phyloP scores from a whole-genome alignment of 1,139 yeast species.

The Yamadazyma dendronema region DNA sequence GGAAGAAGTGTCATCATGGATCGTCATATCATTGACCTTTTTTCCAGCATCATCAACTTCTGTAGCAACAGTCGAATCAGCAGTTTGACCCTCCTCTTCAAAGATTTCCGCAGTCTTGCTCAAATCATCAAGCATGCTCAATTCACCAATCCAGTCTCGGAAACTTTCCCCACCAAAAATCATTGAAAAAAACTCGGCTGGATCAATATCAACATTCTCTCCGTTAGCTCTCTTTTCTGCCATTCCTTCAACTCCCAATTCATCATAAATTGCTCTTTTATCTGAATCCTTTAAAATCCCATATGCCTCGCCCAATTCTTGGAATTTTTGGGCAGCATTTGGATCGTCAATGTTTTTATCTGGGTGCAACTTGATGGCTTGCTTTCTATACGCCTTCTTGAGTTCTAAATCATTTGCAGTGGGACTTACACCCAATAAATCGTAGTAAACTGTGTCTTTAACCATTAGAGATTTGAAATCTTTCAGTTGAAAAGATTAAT shows the following conservation, averaged over 20 bases:
- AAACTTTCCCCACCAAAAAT: conserved; percentile 83
- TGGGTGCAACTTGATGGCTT: conserved; percentile 92
- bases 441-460: conserved; percentile 88
- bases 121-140: conserved; percentile 79
- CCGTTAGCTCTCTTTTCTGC: conserved; percentile 21
- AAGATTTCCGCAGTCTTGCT: conserved; percentile 68
- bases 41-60: conserved; percentile 1
- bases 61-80: conserved; percentile 3
- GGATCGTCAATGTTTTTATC: conserved; percentile 80
- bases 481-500: neutral
- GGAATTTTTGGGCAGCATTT: conserved; percentile 92
- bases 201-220: conserved; percentile 31
- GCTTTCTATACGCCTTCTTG: conserved; percentile 91
- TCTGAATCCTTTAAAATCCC: conserved; percentile 40
- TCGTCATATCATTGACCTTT: no score
- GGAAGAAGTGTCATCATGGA: no score
- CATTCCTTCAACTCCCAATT: conserved; percentile 45
- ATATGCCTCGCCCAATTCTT: conserved; percentile 67
- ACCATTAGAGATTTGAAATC: conserved; percentile 51
- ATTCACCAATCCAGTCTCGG: conserved; percentile 77
- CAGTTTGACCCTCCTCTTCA: conserved; percentile 28
- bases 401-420: conserved; percentile 79
- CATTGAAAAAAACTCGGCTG: conserved; percentile 61
- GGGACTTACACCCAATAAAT: conserved; percentile 74
- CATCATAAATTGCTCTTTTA: conserved; percentile 40